Base-by-base conservation (phyloP, 2,329 filamentous ascomycete genomes). In the Elsinoe perseae region DNA sequence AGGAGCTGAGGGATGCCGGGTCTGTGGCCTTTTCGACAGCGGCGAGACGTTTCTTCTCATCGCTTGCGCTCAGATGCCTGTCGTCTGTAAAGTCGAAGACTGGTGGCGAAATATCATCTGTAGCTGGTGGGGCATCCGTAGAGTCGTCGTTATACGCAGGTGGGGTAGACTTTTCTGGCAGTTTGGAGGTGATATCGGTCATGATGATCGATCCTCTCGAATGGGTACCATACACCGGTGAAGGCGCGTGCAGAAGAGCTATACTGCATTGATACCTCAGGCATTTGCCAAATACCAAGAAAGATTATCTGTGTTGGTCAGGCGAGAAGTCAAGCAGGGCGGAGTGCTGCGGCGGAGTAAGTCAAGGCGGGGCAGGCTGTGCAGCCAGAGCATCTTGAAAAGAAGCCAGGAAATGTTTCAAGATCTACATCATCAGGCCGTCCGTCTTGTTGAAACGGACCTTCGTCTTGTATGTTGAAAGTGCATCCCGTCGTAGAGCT, bases 301-400 rank as follows among this genome's bases (percentile, higher is more conserved):
- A 9, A 36, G 9, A 14, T 36, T 14, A n/a, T n/a, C n/a, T n/a
- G 10, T 50, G 27, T 32, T 50, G 44, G 14, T 50, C 40, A 44
- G 40, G 44, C 44, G 32, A 18, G 25, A 50, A 30, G 28, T 32
- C 25, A 30, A 50, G 25, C 44, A 50, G 44, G 44, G 44, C 44
- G 25, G 44, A 50, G 44, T 27, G 44, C 25, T n/a, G 44, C 44
- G 25, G 44, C 25, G 44, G 25, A 32, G 25, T n/a, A n/a, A n/a
- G n/a, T n/a, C 44, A 30, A 36, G 44, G 44, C 44, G 25, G 44
- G 44, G 25, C 14, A 32, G 44, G 44, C 44, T 50, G 44, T 50
- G 44, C 25, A 50, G 18, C 30, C 16, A 28, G 12, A 20, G n/a
- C 25, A 50, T 50, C 44, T 25, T 12, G 25, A 8, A 21, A 32